Percentiles rank a stretch among this genome's conserved stretches.
Evolutionary conservation across 139 green algal species (phyloP).

Genomic region (Coelastrella sp.): DNA sequence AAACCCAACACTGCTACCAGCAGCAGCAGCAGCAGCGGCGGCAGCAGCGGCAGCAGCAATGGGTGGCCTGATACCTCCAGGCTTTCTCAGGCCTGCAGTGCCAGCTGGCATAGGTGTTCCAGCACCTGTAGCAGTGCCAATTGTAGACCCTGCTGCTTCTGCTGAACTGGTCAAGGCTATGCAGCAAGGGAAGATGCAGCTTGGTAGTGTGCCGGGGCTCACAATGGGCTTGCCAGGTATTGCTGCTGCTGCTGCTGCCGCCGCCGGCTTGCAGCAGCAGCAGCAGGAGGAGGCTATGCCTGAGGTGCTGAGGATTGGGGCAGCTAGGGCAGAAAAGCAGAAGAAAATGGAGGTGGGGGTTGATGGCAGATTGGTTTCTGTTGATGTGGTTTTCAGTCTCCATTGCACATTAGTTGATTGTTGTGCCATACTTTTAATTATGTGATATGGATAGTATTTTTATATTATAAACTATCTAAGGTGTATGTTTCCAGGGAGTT

Average conservation of each 20-base stretch:
- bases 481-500: too few relatives aligned
- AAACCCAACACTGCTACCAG: background rate
- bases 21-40: background rate
- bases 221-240: background rate
- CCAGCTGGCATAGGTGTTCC: background rate
- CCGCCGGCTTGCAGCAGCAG: background rate
- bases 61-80: background rate
- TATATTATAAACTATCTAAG: background rate
- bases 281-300: conserved; percentile 28
- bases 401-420: too few relatives aligned
- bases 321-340: conserved; percentile 22
- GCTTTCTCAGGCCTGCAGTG: background rate
- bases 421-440: too few relatives aligned
- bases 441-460: background rate
- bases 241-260: background rate
- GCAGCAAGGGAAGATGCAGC: background rate
- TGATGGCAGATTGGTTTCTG: background rate
- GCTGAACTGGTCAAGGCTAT: background rate
- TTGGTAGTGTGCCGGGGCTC: background rate
- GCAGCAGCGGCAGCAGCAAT: background rate
- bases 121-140: background rate
- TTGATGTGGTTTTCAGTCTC: background rate
- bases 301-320: conserved; percentile 2
- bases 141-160: conserved; percentile 6
- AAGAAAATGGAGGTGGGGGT: conserved; percentile 14